phyloP scores from a whole-genome alignment of 192 early-diverging fungal genomes.

The Coemansia sp. region DNA sequence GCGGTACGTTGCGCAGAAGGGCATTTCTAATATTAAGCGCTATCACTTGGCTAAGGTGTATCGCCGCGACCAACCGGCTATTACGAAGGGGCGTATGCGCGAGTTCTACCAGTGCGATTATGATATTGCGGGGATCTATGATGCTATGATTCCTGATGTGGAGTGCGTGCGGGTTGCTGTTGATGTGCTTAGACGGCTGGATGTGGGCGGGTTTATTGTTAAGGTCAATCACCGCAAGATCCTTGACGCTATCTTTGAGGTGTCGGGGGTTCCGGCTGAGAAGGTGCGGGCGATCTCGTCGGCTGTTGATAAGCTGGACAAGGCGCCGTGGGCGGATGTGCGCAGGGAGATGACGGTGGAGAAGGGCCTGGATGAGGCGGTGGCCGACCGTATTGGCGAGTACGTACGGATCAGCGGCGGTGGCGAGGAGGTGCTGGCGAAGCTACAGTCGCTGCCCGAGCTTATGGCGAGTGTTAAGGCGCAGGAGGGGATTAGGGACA shows the following conservation, averaged over 20 bases:
- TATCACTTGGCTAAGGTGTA: conserved; percentile 99
- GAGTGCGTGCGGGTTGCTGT: conserved; percentile 79
- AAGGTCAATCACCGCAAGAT: conserved; percentile 98
- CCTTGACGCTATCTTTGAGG: conserved; percentile 95
- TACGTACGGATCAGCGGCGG: conserved; percentile 80
- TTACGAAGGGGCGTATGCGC: conserved; percentile 98
- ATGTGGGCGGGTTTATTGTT: conserved; percentile 85
- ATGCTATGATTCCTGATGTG: conserved; percentile 96
- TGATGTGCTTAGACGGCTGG: conserved; percentile 77
- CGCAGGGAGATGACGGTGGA: conserved; percentile 91
- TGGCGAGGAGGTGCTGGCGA: conserved; percentile 71
- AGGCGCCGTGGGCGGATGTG: conserved; percentile 92
- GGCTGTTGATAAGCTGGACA: conserved; percentile 98
- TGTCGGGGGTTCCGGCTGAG: conserved; percentile 87
- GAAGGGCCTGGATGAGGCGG: conserved; percentile 75
- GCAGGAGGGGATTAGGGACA: conserved; percentile 78
- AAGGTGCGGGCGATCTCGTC: conserved; percentile 92
- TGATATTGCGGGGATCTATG: conserved; percentile 93
- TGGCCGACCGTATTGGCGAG: conserved; percentile 90
- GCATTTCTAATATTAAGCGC: conserved; percentile 83
- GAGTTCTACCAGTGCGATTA: conserved; percentile 99
- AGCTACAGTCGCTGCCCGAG: conserved; percentile 62
- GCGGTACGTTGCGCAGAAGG: conserved; percentile 91
- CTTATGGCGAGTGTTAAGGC: conserved; percentile 70
- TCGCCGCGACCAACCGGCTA: conserved; percentile 94